These are phyloP conservation scores for Epichloe coenophiala DNA, from an alignment of 2,329 filamentous ascomycete species.

Conservation along the genomic window DNA sequence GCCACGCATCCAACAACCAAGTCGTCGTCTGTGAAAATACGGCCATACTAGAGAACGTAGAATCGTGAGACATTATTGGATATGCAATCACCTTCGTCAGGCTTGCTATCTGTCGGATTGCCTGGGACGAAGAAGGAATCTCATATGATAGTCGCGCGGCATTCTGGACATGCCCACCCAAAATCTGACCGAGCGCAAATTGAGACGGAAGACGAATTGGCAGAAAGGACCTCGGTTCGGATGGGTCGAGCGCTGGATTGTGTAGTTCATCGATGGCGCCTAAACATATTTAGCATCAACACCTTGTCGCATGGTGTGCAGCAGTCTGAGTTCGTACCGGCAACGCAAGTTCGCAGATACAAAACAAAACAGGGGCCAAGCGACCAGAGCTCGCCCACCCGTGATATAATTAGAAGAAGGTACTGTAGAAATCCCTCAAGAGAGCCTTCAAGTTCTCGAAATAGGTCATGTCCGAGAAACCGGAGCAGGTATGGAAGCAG, in stretches of 20 bases:
- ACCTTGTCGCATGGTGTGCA: not conserved
- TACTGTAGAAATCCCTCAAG: conserved; percentile 40
- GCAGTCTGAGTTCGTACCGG: conserved; percentile 21
- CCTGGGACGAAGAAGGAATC: conserved; percentile 27
- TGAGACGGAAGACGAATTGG: conserved; percentile 25
- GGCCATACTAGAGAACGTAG: conserved; percentile 17
- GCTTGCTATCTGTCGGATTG: conserved; percentile 31
- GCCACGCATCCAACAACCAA: conserved; percentile 37
- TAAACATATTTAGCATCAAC: conserved; percentile 11
- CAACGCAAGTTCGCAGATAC: conserved; percentile 36
- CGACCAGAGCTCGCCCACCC: conserved; percentile 34
- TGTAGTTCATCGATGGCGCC: conserved; percentile 23
- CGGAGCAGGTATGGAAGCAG: conserved; percentile 44
- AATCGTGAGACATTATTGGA: conserved; percentile 22
- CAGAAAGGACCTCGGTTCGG: conserved; percentile 15
- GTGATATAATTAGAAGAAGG: conserved; percentile 30
- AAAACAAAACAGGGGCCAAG: conserved; percentile 27
- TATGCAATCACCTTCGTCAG: conserved; percentile 31
- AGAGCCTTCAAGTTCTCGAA: conserved; percentile 31
- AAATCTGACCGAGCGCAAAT: conserved; percentile 22
- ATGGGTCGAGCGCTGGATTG: conserved; percentile 14
- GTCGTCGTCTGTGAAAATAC: conserved; percentile 27
- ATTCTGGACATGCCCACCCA: conserved; percentile 13
- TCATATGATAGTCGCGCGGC: conserved; percentile 24
- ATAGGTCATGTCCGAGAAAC: conserved; percentile 40